Evolutionary conservation across 1,284 basidiomycete genomes (phyloP), one percentile per base, ranked within the genome.

Genomic region (Ceratobasidium papillatum): DNA sequence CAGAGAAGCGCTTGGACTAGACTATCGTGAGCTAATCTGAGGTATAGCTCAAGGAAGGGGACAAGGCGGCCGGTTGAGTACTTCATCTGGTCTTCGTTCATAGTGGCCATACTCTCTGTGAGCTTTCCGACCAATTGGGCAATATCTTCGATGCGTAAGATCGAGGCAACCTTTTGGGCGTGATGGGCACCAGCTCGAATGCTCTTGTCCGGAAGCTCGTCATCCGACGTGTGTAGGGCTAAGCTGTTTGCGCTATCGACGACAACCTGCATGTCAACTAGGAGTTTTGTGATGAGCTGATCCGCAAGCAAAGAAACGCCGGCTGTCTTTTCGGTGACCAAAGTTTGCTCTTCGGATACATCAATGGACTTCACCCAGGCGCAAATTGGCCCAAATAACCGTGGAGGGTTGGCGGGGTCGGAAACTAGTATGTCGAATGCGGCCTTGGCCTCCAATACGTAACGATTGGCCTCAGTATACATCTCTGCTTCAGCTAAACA

Each of bases 21-120:
- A 59, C 91, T 87, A 32, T 87, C 84, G 52, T 85, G 81, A 17
- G 86, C 85, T 30, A 94, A 83, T 19, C 81, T 78, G 5, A 86
- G 76, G 80, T 92, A 94, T 36, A 82, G 80, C 7, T 87, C 82
- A 22, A 94, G 80, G 86, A 95, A 95, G 0, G 93, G 92, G 12
- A 89, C 76, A 22, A 90, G 78, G 34, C 87, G 85, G 61, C 66
- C 58, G 32, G 80, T 62, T 32, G 81, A 78, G 17, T 71, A 58
- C 14, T 19, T 30, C n/a, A 61, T 59, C n/a, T 72, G 68, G 54
- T 59, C 68, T n/a, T 34, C 43, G 45, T 51, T 36, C 68, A 72
- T 72, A 36, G 14, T 9, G 9, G 68, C 38, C 58, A 72, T 61
- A 27, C 22, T 51, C 22, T 41, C 30, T 30, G 38, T 22, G 4